A percentile compares a stretch with the other conserved stretches of the same genome.
These are phyloP conservation scores for Pyrenophora seminiperda DNA, from an alignment of 2,329 filamentous ascomycete genomes.

Conservation along the genomic window DNA sequence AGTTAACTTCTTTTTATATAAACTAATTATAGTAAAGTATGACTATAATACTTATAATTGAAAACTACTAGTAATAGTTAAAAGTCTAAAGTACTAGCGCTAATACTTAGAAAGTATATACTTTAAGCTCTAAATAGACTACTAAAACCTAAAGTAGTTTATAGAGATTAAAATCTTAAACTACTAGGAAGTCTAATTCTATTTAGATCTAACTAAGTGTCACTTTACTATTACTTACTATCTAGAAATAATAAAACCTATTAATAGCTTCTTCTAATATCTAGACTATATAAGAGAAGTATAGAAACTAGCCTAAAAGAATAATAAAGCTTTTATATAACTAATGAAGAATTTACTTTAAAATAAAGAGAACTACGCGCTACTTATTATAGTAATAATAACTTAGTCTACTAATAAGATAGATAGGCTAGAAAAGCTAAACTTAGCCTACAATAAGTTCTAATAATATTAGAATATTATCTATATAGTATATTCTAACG, in stretches of 20 bases:
- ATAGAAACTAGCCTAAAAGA: neutral
- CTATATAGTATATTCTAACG: too few species aligned
- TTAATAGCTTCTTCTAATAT: neutral
- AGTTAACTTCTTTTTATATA: neutral
- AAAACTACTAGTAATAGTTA: neutral
- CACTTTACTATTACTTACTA: neutral
- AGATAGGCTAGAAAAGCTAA: too few species aligned
- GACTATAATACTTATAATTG: slow-evolving; percentile 9
- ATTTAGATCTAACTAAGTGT: neutral
- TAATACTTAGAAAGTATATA: slow-evolving; percentile 1
- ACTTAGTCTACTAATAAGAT: too few species aligned
- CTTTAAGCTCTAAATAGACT: slow-evolving; percentile 7
- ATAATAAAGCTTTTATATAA: neutral
- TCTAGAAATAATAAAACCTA: neutral
- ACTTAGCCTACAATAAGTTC: too few species aligned
- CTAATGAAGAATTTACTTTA: neutral
- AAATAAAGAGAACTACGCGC: neutral
- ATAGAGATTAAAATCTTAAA: slow-evolving; percentile 9
- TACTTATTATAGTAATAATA: too few species aligned
- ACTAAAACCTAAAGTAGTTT: slow-evolving; percentile 13
- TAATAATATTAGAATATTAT: too few species aligned
- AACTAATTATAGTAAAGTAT: slow-evolving; percentile 10
- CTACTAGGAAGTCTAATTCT: neutral
- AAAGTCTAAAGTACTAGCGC: slow-evolving; percentile 5
- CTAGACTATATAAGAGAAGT: neutral